Percentiles rank a stretch among this genome's conserved stretches.
Evolutionary conservation across 108 stramenopile genomes (phyloP).

Genomic region (Cyclostephanos invisitatus): DNA sequence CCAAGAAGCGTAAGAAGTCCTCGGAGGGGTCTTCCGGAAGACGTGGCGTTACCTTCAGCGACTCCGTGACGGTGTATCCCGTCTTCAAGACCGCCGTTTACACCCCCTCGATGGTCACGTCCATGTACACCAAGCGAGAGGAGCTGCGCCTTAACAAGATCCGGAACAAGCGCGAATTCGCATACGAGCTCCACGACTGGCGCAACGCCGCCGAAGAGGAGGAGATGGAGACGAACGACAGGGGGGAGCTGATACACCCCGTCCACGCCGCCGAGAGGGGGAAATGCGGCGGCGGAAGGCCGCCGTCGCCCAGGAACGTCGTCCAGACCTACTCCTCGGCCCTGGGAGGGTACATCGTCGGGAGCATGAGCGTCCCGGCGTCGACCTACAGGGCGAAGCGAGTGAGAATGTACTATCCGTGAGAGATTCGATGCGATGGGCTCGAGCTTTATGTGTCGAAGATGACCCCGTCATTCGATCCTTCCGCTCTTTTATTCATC

Average conservation of each 20-base stretch:
- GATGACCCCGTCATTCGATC: neutral
- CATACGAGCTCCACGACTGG: slow-evolving; percentile 51
- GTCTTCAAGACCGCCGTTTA: slow-evolving; percentile 31
- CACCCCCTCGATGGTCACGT: slow-evolving; percentile 20
- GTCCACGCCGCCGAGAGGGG: slow-evolving; percentile 26
- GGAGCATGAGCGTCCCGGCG: slow-evolving; percentile 7
- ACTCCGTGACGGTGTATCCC: slow-evolving; percentile 38
- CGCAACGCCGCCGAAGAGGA: slow-evolving; percentile 45
- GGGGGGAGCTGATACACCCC: slow-evolving; percentile 46
- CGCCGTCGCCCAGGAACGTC: slow-evolving; percentile 5
- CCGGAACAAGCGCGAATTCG: slow-evolving; percentile 48
- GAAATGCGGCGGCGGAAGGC: neutral
- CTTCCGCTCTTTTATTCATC: neutral
- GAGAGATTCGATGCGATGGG: slow-evolving; percentile 6
- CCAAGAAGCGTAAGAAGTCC: slow-evolving; percentile 8
- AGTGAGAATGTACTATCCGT: slow-evolving; percentile 52
- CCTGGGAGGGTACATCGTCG: slow-evolving; percentile 13
- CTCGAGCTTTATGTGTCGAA: neutral
- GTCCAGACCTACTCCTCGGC: slow-evolving; percentile 21
- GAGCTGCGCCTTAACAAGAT: slow-evolving; percentile 43
- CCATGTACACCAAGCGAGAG: slow-evolving; percentile 39
- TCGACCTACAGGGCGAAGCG: slow-evolving; percentile 40
- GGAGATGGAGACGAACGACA: slow-evolving; percentile 37
- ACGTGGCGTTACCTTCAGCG: slow-evolving; percentile 35
- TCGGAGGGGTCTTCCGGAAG: neutral